Conservation (phyloP, 2,329 filamentous ascomycete species). For the Stagonosporopsis vannaccii region DNA sequence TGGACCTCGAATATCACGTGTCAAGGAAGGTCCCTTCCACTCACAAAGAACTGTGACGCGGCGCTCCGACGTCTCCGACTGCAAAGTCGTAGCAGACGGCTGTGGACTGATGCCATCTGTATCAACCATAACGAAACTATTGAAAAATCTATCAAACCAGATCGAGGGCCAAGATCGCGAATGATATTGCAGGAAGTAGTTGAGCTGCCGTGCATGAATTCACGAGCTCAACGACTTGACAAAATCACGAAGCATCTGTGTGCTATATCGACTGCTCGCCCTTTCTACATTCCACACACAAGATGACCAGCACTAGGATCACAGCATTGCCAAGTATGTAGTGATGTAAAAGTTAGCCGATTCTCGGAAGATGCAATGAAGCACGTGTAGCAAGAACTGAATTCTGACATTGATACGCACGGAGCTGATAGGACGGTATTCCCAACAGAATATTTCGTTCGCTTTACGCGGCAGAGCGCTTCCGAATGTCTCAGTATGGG, state of each 20-base stretch:
- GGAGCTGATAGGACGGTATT: not conserved
- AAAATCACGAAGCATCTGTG: not conserved
- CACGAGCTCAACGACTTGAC: conserved; percentile 1
- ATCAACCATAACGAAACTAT: conserved; percentile 24
- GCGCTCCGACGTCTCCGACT: conserved; percentile 15
- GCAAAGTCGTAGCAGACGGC: not conserved
- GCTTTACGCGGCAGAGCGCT: not conserved
- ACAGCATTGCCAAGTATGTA: not conserved
- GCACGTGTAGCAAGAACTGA: not conserved
- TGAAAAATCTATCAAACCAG: conserved; percentile 25
- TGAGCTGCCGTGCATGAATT: not conserved
- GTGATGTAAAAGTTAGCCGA: not conserved
- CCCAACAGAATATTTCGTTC: not conserved
- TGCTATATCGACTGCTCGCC: not conserved
- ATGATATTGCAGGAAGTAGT: not conserved
- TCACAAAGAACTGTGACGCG: conserved; percentile 23
- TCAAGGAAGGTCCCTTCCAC: not conserved
- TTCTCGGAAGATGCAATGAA: not conserved
- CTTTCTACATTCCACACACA: not conserved
- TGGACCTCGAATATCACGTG: not conserved
- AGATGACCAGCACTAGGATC: not conserved
- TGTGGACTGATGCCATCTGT: conserved; percentile 32
- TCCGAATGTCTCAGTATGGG: not conserved
- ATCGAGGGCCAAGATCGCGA: conserved; percentile 25
- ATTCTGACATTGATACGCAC: not conserved